A percentile compares a stretch with the other conserved stretches of the same genome.
phyloP scores from a whole-genome alignment of 208 protist genomes.

The Acanthamoeba sp. region DNA sequence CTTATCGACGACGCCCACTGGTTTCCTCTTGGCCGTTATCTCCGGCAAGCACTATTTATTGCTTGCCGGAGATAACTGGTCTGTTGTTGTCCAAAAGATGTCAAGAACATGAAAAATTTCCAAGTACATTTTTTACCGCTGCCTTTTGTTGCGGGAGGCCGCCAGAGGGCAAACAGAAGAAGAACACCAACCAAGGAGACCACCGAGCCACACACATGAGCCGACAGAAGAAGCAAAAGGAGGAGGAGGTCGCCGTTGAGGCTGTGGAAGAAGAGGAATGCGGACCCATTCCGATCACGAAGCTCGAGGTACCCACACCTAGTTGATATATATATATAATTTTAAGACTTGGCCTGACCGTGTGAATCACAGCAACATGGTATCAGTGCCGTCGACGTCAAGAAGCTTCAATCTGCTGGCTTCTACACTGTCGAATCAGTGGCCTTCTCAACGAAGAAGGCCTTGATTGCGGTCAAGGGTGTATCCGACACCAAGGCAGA shows the following conservation, averaged over 20 bases:
- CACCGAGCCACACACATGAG: no score
- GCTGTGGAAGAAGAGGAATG: slow-evolving; percentile 82
- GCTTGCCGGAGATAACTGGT: no score
- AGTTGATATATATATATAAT: not conserved
- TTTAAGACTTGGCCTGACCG: not conserved
- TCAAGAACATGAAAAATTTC: no score
- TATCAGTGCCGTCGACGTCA: slow-evolving; percentile 96
- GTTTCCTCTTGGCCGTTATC: no score
- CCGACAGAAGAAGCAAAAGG: slow-evolving; percentile 73
- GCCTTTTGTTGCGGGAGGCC: no score
- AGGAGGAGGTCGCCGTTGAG: slow-evolving; percentile 71
- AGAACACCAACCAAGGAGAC: not conserved
- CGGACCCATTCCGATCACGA: slow-evolving; percentile 76
- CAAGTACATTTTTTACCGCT: no score
- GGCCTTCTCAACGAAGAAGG: slow-evolving; percentile 97
- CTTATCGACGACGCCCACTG: no score
- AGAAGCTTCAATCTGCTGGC: slow-evolving; percentile 97
- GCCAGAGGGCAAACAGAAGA: not conserved
- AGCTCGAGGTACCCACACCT: slow-evolving; percentile 81
- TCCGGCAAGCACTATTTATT: no score
- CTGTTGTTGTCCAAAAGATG: no score
- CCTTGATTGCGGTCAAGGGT: slow-evolving; percentile 97
- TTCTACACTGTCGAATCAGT: slow-evolving; percentile 98
- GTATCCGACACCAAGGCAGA: slow-evolving; percentile 99
- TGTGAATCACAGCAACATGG: slow-evolving; percentile 79